Conservation (phyloP, 306 rosid genomes). For the Medicago truncatula region DNA sequence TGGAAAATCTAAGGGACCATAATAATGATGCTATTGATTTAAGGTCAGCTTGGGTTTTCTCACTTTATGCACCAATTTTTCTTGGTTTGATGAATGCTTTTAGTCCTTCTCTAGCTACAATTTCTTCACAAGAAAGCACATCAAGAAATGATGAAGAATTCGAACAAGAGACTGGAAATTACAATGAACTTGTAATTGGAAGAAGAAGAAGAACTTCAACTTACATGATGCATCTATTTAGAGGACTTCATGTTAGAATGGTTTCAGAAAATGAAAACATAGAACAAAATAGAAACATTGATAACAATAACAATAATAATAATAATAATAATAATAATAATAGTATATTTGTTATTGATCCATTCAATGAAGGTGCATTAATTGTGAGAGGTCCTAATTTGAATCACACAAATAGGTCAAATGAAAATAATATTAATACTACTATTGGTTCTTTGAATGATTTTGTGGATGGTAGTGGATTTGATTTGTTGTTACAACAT, state of each 20-base stretch:
- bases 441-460: slow-evolving; percentile 65
- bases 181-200: slow-evolving; percentile 39
- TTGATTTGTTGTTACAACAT: slow-evolving; percentile 68
- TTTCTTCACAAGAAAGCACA: slow-evolving; percentile 28
- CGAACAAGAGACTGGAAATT: slow-evolving; percentile 39
- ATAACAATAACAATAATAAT: background rate
- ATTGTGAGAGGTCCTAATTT: slow-evolving; percentile 47
- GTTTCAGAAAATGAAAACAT: slow-evolving; percentile 39
- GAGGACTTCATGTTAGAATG: slow-evolving; percentile 43
- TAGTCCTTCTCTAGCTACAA: slow-evolving; percentile 41
- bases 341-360: slow-evolving; percentile 6
- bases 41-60: slow-evolving; percentile 51
- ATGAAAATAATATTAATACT: slow-evolving; percentile 36
- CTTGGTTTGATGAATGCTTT: slow-evolving; percentile 53
- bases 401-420: slow-evolving; percentile 42
- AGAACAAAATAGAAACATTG: slow-evolving; percentile 33
- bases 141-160: slow-evolving; percentile 35
- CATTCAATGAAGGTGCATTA: slow-evolving; percentile 46
- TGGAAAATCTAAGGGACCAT: slow-evolving; percentile 40
- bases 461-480: slow-evolving; percentile 69
- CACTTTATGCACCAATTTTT: slow-evolving; percentile 51
- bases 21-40: slow-evolving; percentile 38
- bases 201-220: slow-evolving; percentile 47
- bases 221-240: slow-evolving; percentile 43
- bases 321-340: background rate